These are phyloP conservation scores for Poronia punctata DNA, from an alignment of 495 filamentous ascomycete genomes.

Conservation along the genomic window DNA sequence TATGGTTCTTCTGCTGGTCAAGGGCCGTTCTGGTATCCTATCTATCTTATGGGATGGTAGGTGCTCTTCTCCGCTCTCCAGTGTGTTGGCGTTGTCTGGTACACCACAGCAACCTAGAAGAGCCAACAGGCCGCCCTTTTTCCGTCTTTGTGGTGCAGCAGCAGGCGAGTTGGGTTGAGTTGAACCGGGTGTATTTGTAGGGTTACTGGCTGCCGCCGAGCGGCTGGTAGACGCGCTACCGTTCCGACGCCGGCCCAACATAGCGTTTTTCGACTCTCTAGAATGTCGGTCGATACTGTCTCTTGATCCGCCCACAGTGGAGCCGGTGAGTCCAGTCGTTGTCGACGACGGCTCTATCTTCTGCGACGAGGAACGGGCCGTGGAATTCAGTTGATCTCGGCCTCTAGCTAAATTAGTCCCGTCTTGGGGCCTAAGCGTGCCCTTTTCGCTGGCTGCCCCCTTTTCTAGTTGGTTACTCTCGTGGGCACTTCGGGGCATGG, in stretches of 20 bases:
- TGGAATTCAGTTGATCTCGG: slow-evolving; percentile 51
- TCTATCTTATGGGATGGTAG: slow-evolving; percentile 61
- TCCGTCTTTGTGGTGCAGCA: slow-evolving; percentile 43
- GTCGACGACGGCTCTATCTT: slow-evolving; percentile 56
- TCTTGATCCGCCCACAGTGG: slow-evolving; percentile 52
- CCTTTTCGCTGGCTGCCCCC: slow-evolving; percentile 43
- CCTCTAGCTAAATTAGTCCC: slow-evolving; percentile 46
- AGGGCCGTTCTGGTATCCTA: slow-evolving; percentile 44
- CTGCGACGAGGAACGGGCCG: slow-evolving; percentile 64
- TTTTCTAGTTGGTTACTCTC: slow-evolving; percentile 30
- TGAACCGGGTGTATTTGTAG: slow-evolving; percentile 37
- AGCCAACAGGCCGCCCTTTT: slow-evolving; percentile 61
- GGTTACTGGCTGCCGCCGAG: slow-evolving; percentile 39
- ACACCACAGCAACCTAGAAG: slow-evolving; percentile 77
- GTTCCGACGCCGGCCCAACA: slow-evolving; percentile 59
- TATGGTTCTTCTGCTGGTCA: slow-evolving; percentile 49
- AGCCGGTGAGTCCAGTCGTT: slow-evolving; percentile 57
- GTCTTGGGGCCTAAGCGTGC: slow-evolving; percentile 34
- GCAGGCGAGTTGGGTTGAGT: slow-evolving; percentile 42
- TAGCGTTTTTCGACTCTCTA: slow-evolving; percentile 61
- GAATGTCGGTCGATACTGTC: slow-evolving; percentile 55
- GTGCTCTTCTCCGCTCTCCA: slow-evolving; percentile 52
- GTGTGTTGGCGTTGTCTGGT: slow-evolving; percentile 53
- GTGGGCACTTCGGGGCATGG: slow-evolving; percentile 33
- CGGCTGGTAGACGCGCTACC: slow-evolving; percentile 55